phyloP scores from a whole-genome alignment of 495 filamentous ascomycete species.

The Immersiella caudata region DNA sequence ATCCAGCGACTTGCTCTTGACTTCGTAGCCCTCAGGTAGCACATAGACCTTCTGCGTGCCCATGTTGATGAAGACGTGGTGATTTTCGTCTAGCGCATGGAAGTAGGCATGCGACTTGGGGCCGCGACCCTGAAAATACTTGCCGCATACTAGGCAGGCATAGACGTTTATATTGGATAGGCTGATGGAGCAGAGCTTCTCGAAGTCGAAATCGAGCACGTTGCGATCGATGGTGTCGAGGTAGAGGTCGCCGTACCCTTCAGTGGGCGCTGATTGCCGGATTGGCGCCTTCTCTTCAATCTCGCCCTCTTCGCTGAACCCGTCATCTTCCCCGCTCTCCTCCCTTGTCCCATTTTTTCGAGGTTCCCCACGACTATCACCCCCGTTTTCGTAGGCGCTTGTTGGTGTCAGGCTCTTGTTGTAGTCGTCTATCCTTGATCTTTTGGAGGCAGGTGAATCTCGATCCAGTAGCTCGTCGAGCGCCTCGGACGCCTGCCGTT shows the following conservation, averaged over 20 bases:
- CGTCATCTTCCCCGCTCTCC: slow-evolving; percentile 19
- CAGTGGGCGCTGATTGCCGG: slow-evolving; percentile 75
- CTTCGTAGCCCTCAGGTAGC: slow-evolving; percentile 95
- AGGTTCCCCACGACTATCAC: slow-evolving; percentile 39
- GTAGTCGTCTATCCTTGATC: slow-evolving; percentile 65
- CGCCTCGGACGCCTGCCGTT: slow-evolving; percentile 75
- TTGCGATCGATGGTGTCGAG: slow-evolving; percentile 93
- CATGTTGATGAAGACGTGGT: slow-evolving; percentile 99
- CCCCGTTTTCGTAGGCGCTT: slow-evolving; percentile 35
- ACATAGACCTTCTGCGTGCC: slow-evolving; percentile 93
- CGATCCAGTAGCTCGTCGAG: slow-evolving; percentile 64
- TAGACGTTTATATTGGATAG: slow-evolving; percentile 99
- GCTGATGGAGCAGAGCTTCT: slow-evolving; percentile 94
- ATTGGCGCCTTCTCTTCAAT: slow-evolving; percentile 53
- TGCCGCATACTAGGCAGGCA: slow-evolving; percentile 94
- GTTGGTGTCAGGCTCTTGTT: slow-evolving; percentile 38
- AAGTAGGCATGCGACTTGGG: slow-evolving; percentile 96
- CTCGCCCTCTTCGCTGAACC: slow-evolving; percentile 34
- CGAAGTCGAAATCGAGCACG: slow-evolving; percentile 94
- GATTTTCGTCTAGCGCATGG: slow-evolving; percentile 89
- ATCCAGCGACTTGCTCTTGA: slow-evolving; percentile 90
- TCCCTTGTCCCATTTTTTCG: slow-evolving; percentile 19
- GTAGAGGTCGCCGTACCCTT: slow-evolving; percentile 94
- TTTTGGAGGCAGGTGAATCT: slow-evolving; percentile 77
- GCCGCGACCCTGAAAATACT: slow-evolving; percentile 94